Base-by-base conservation (phyloP, 768 basidiomycete genomes). In the Arthromyces matolae region DNA sequence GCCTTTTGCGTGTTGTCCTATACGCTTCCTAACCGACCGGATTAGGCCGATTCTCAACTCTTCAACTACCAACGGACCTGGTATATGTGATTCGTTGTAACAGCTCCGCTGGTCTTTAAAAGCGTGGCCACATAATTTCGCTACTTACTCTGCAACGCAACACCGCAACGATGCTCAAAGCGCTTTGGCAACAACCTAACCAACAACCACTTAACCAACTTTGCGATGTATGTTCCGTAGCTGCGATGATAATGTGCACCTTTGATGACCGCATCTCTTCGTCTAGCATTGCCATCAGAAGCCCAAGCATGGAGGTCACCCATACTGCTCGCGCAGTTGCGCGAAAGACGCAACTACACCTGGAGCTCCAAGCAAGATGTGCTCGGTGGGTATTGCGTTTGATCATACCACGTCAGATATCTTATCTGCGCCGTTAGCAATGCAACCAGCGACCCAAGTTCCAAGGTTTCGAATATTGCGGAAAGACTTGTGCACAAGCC, bases 361-460 rank as follows among this genome's bases (percentile, higher is more conserved):
- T 68, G 68, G 10, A 58, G 67, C 20, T 58, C 42, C 44, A 5
- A 35, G 22, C 28, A 53, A 53, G 33, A 23, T 75, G 14, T 78
- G 78, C 55, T 71, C 71, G 42, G 76, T 78, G 49, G 54, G 72
- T 60, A n/a, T 40, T 14, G 25, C 25, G 42, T 25, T 8, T 24
- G 18, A 14, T 13, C 12, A 35, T 44, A 25, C 16, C 35, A 39
- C 41, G 23, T 18, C 29, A 24, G 41, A 12, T 48, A 47, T 46
- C 29, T 33, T 42, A 22, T 32, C 35, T 29, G 25, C 6, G 23
- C 18, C 9, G 40, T 3, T 52, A 79, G 77, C 66, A 76, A 51
- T 85, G 84, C 56, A 75, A 79, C 51, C 71, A 72, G 58, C 79
- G 77, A 50, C 79, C 80, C 4, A 85, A 81, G 61, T 80, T 75